Evolutionary conservation across 441 rosid genomes (phyloP), one percentile per base, ranked within the genome.

Genomic region (Croton setiger): DNA sequence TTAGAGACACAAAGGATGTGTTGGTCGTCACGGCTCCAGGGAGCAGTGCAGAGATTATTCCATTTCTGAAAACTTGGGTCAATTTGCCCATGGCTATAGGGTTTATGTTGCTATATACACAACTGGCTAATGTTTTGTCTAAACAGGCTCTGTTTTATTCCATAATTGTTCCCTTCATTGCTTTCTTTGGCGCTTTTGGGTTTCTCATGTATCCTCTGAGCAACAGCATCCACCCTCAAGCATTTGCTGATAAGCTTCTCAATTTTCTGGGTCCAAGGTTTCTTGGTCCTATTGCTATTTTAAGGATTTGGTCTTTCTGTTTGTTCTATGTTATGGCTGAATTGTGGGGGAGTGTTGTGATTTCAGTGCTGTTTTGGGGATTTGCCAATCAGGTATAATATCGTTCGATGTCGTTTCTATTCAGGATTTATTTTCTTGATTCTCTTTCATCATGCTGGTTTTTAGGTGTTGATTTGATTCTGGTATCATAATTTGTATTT

Each of bases 301-400:
- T 94, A 91, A 84, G 98, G 84, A 94, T 90, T 81, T 94, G 98
- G 98, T 84, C 83, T 62, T 94, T 94, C 85, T 90, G 97, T 81
- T 82, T 94, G 86, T 94, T 94, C 80, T 94, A 94, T 84, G 98
- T 94, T 72, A 94, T 94, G 98, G 98, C 97, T 80, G 98, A 94
- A 78, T 87, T 94, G 71, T 94, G 98, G 98, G 98, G 98, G 20
- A 94, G 98, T 68, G 97, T 94, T 21, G 97, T 94, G 58, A 58
- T 94, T 75, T 94, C 98, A 27, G 98, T 94, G 76, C 88, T 94
- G 51, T 94, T 94, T 73, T 94, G 98, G 98, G 98, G 98, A 35
- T 86, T 94, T 72, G 98, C 98, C 27, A 94, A 94, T 86, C 98
- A 94, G 97, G 98, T 90, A 74, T 56, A 80, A 39, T 59, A 27